Percentiles rank a stretch among this genome's conserved stretches.
phyloP scores from a whole-genome alignment of 1,139 yeast species.

The Zygoascus hellenicus region DNA sequence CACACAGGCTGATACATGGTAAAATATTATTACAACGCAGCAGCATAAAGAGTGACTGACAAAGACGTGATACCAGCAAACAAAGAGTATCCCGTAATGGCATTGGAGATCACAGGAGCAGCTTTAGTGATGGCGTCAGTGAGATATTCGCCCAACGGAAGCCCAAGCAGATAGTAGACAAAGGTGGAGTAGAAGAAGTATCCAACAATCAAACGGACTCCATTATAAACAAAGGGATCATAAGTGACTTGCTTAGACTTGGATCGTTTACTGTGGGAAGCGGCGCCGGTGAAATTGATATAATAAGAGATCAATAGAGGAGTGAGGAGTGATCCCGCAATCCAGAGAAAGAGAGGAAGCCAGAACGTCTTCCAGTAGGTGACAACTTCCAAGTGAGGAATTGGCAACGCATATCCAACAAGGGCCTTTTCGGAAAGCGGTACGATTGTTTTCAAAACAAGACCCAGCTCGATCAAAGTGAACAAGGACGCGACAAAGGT shows the following conservation, averaged over 20 bases:
- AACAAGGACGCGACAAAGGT: constrained; percentile 16
- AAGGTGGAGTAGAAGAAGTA: constrained; percentile 34
- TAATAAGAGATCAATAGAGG: constrained; percentile 39
- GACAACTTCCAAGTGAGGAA: constrained; percentile 16
- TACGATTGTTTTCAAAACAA: constrained; percentile 15
- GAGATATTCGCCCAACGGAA: constrained; percentile 6
- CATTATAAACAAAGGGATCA: constrained; percentile 56
- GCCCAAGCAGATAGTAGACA: constrained; percentile 3
- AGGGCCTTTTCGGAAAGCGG: constrained; percentile 11
- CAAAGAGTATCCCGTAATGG: constrained; percentile 34
- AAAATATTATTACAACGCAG: neutral
- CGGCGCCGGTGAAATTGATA: constrained; percentile 27
- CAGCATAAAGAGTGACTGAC: constrained; percentile 33
- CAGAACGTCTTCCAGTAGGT: constrained; percentile 24
- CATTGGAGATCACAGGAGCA: constrained; percentile 18
- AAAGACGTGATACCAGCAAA: constrained; percentile 29
- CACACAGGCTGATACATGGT: too few species aligned
- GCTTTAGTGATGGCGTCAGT: constrained; percentile 16
- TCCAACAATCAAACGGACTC: constrained; percentile 44
- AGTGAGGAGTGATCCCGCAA: constrained; percentile 26
- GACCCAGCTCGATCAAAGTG: constrained; percentile 18
- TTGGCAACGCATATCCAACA: constrained; percentile 9
- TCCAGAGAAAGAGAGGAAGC: constrained; percentile 33
- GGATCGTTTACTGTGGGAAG: constrained; percentile 12
- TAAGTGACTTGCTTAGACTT: constrained; percentile 20